Base-by-base conservation (phyloP, 768 basidiomycete genomes). In the Xerocomellus amylosporus region DNA sequence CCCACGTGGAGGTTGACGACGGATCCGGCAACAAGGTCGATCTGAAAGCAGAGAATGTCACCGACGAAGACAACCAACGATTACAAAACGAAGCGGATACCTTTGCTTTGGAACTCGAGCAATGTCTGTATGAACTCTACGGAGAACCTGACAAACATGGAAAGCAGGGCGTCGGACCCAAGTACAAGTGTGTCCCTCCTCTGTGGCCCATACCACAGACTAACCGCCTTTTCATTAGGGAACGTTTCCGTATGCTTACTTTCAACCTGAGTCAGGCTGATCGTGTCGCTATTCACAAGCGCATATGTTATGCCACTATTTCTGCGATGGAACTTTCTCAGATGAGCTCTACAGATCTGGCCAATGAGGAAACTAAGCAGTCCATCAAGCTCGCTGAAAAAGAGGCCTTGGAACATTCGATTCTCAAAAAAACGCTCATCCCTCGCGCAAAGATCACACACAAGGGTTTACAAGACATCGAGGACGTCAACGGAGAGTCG, bases 401-500 rank as follows among this genome's bases (percentile, higher is more conserved):
- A 64, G 90, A 90, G 72, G 84, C 90, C 2, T 73, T 96, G 62
- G 87, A 85, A 67, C 86, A 93, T 69, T 91, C 91, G 8, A 94
- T 95, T 61, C 74, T 94, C 55, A 80, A 84, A 66, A 89, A 87
- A 71, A 77, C 81, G 9, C 74, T 76, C 9, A 78, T 81, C 22
- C 76, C 80, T 33, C 79, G 82, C 34, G 89, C 92, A 50, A 95
- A 94, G 71, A 88, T 93, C 56, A 96, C 93, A 26, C 93, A 94
- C 77, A 96, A 96, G 73, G 93, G 93, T 49, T 73, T 94, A 58
- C 87, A 94, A 76, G 87, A 92, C 64, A 92, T 96, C 64, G 93
- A 96, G 69, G 86, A 85, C 68, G 72, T 86, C 51, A 82, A 83
- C 61, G 86, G 84, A 14, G 81, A 84, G 59, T 70, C 71, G 19